Evolutionary conservation across 306 rosid species (phyloP), one percentile per base, ranked within the genome.

Genomic region (Bauhinia variegata): DNA sequence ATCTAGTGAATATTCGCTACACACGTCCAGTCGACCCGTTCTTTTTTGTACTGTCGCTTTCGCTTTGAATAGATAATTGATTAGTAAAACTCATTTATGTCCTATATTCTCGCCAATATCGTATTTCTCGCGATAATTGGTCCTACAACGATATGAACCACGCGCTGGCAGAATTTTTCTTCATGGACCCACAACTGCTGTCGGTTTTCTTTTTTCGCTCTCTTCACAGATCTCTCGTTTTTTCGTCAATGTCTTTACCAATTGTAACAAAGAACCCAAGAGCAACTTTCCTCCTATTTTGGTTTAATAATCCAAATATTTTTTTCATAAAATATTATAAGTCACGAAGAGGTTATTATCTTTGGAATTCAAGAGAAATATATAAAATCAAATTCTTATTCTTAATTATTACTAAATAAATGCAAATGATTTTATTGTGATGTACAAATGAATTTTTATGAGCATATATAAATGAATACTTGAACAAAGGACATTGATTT

Each of bases 1-100:
- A 88, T 86, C 60, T 68, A 79, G 85, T 88, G 91, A 79, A 88
- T 83, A 78, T 86, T 83, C 84, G 74, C 30, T 5, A 52, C 81
- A 79, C 84, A 84, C 84, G 96, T 91, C 96, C 97, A 76, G 70
- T 76, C 65, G 70, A 12, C 69, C 78, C 62, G 39, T 3, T 12
- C 33, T 31, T 71, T 79, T 72, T 58, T 54, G 80, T 78, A 71
- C 78, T 41, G 87, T 89, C 93, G 55, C 85, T 87, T 75, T 87
- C 87, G 65, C 65, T 39, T 23, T 32, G n/a, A 58, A 15, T 37
- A 48, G 54, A 44, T 33, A 48, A 59, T 30, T 47, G 9, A 3
- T 10, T 2, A 12, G n/a, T n/a, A n/a, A n/a, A n/a, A 63, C 30
- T 67, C 55, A 16, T 62, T 17, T 11, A 1, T 31, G 5, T 23